Evolutionary conservation across 1,139 yeast species (phyloP), one percentile per base, ranked within the genome.

Genomic region (Casaregolazyma lundiana): DNA sequence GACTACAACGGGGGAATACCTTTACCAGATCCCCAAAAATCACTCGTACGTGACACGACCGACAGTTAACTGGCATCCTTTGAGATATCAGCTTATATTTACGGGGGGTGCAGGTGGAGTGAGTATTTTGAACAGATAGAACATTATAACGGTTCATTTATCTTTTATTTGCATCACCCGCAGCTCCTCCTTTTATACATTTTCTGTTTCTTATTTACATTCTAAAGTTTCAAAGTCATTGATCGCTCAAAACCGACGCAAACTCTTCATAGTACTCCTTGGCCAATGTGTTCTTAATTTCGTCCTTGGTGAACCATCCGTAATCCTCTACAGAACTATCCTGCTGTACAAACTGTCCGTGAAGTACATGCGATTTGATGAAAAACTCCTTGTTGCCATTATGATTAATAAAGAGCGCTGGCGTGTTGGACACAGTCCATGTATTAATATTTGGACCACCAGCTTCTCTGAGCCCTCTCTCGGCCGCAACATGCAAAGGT

Each of bases 341-440:
- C 53, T 75, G 76, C 18, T 87, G 77, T 46, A 71, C 71, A 62
- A 90, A 90, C 51, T 71, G 69, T 40, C 98, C 98, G n/a, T 95
- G 86, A 57, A 92, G 70, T 48, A 92, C 87, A 63, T 88, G 96
- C 38, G 95, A 84, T 67, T 88, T 88, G 61, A 92, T 80, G 59
- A 86, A 72, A 62, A 82, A 92, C 56, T 81, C 84, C 60, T 76
- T 75, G 18, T 54, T 38, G 7, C 56, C 50, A 24, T 55, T 53
- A 19, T 51, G 64, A 68, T 48, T 64, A 21, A 63, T 61, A 43
- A 59, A 42, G 5, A 85, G 81, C 42, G 92, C 83, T 38, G 98
- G 98, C 8, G 85, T 84, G 52, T 79, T 80, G 20, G 97, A 87
- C 15, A 92, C 96, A 17, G 87, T 80, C 85, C 95, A 92, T 44